These are phyloP conservation scores for Orbilia ellipsospora DNA, from an alignment of 2,329 filamentous ascomycete species.

Conservation along the genomic window DNA sequence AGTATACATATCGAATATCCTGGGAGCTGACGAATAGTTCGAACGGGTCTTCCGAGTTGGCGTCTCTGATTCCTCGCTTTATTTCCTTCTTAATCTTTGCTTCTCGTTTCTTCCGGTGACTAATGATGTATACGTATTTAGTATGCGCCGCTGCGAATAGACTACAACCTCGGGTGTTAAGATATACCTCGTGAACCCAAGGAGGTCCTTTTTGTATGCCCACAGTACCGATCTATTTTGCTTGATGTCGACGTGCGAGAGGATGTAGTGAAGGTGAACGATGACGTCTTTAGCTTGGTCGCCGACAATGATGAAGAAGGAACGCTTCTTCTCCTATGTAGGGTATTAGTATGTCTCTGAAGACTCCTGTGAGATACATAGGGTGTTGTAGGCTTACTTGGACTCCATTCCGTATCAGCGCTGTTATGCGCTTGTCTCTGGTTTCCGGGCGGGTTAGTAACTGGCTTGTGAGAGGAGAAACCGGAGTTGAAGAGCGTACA, in stretches of 20 bases:
- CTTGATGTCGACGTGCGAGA: constrained; percentile 88
- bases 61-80: constrained; percentile 90
- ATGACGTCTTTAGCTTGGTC: constrained; percentile 96
- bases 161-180: too few relatives aligned
- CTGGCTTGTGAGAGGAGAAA: neutral
- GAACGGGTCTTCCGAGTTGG: constrained; percentile 93
- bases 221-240: constrained; percentile 96
- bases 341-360: neutral
- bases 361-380: neutral
- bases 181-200: constrained; percentile 82
- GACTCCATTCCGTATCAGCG: constrained; percentile 89
- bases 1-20: constrained; percentile 98
- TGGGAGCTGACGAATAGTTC: constrained; percentile 96
- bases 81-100: constrained; percentile 98
- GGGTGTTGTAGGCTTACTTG: constrained; percentile 63
- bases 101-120: constrained; percentile 97
- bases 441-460: constrained; percentile 28
- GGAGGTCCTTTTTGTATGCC: constrained; percentile 98
- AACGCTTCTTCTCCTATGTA: constrained; percentile 85
- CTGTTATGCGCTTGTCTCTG: constrained; percentile 88
- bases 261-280: constrained; percentile 92
- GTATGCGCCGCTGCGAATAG: neutral
- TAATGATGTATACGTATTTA: constrained; percentile 59
- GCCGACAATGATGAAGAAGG: constrained; percentile 96
- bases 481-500: constrained; percentile 53